Evolutionary conservation across 208 protist species (phyloP).

Genomic region (Blastocrithidia nonstop): DNA sequence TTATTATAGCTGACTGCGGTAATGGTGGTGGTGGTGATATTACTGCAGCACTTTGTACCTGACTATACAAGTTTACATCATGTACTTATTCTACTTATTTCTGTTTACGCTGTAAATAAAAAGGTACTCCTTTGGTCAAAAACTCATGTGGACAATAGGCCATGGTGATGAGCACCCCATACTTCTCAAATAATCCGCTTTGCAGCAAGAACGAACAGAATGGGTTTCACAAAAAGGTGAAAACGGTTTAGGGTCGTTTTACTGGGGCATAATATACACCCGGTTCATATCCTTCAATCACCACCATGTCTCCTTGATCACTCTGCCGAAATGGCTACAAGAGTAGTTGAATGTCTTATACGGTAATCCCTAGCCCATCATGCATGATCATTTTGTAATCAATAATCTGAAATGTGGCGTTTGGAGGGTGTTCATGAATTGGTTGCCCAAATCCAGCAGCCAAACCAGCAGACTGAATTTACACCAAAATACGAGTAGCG

Average conservation of each 20-base stretch:
- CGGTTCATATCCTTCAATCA: conserved; percentile 60
- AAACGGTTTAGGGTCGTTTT: conserved; percentile 56
- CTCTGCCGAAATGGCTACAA: conserved; percentile 31
- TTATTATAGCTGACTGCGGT: no score
- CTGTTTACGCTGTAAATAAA: conserved; percentile 33
- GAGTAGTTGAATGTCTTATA: conserved; percentile 33
- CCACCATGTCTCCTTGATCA: conserved; percentile 29
- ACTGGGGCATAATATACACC: conserved; percentile 70
- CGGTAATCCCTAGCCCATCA: conserved; percentile 34
- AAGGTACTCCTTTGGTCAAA: conserved; percentile 33
- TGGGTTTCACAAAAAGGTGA: conserved; percentile 64
- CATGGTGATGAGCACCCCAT: conserved; percentile 71
- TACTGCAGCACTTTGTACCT: conserved; percentile 6
- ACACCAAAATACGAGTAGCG: conserved; percentile 26
- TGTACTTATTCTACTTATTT: conserved; percentile 15
- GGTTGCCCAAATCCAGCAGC: conserved; percentile 34
- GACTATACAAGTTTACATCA: conserved; percentile 9
- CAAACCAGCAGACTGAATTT: conserved; percentile 37
- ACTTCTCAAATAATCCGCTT: conserved; percentile 37
- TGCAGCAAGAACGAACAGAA: conserved; percentile 60
- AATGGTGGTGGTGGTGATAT: no score
- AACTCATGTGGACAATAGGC: conserved; percentile 65
- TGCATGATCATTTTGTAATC: conserved; percentile 47
- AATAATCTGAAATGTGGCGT: conserved; percentile 65
- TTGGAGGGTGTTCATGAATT: conserved; percentile 19